These are phyloP conservation scores for Cladophialophora carrionii DNA, from an alignment of 2,329 filamentous ascomycete species.

Conservation along the genomic window DNA sequence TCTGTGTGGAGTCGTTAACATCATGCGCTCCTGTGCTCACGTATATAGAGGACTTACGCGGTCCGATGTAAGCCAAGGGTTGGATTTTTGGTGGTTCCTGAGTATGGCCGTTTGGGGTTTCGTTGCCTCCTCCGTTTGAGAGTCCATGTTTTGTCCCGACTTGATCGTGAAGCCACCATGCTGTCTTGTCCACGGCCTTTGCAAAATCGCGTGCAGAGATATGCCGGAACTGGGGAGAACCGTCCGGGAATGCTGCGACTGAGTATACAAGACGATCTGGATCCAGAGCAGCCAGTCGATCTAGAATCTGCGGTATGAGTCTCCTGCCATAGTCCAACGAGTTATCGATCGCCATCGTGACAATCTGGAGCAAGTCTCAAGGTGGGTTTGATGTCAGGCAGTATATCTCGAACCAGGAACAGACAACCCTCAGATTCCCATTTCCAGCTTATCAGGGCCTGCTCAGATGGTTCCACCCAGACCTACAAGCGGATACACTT, in stretches of 20 bases:
- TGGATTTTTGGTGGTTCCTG: background rate
- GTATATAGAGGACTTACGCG: background rate
- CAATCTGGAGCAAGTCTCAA: background rate
- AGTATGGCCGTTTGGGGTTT: background rate
- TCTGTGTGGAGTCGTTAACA: background rate
- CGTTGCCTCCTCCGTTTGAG: conserved; percentile 25
- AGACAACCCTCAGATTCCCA: too few relatives aligned
- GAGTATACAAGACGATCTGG: background rate
- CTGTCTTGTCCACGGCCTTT: conserved; percentile 16
- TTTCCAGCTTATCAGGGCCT: too few relatives aligned
- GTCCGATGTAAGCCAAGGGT: conserved; percentile 2
- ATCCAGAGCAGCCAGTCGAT: background rate
- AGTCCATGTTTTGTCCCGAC: too few relatives aligned
- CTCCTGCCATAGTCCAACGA: conserved; percentile 1
- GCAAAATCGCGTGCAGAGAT: conserved; percentile 12
- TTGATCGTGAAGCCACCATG: conserved; percentile 25
- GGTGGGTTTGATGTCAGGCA: too few relatives aligned
- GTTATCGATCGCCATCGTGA: background rate
- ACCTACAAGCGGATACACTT: too few relatives aligned
- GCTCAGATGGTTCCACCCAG: too few relatives aligned
- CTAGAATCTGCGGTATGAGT: conserved; percentile 10
- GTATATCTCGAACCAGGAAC: too few relatives aligned
- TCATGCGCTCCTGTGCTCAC: background rate
- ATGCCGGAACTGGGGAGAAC: conserved; percentile 40
- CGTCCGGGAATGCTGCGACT: background rate